Percentiles rank a stretch among this genome's conserved stretches.
These are phyloP conservation scores for Nicotiana sylvestris DNA, from an alignment of 257 asterid species.

Conservation along the genomic window DNA sequence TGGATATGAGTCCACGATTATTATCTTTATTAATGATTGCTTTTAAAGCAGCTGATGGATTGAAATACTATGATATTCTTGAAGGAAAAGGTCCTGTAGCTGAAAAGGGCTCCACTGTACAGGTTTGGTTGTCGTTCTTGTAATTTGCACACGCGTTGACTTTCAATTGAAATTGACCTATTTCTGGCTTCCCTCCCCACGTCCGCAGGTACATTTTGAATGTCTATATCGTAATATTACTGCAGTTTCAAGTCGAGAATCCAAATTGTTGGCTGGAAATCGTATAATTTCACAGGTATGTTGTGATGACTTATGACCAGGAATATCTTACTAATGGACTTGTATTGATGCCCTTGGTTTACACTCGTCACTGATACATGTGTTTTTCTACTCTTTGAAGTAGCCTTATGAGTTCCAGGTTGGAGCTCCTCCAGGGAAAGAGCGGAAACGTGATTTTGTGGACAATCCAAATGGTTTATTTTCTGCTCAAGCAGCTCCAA, in stretches of 20 bases:
- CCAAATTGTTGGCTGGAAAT: conserved; percentile 92
- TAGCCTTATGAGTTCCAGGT: conserved; percentile 96
- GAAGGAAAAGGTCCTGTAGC: conserved; percentile 89
- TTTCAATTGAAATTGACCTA: conserved; percentile 8
- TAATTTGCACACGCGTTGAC: not conserved
- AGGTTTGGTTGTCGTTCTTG: conserved; percentile 36
- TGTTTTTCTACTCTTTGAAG: conserved; percentile 27
- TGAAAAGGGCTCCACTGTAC: conserved; percentile 70
- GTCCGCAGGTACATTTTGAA: conserved; percentile 79
- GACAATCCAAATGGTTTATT: conserved; percentile 89
- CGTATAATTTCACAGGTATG: conserved; percentile 84
- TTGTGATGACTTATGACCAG: conserved; percentile 8
- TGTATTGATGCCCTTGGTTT: not conserved
- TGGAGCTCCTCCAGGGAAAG: conserved; percentile 87
- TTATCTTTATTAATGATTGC: conserved; percentile 12
- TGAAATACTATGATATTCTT: conserved; percentile 70
- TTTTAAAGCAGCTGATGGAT: conserved; percentile 73
- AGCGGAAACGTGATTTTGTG: conserved; percentile 89
- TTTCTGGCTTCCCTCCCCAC: conserved; percentile 6
- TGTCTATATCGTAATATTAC: conserved; percentile 88
- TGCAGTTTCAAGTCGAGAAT: conserved; percentile 91
- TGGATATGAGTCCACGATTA: not conserved
- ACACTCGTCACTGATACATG: conserved; percentile 22
- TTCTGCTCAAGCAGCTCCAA: conserved; percentile 96
- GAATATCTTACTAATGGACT: not conserved